Evolutionary conservation across 805 yeast species (phyloP), one percentile per base, ranked within the genome.

Genomic region (Metschnikowia cerradonensis): DNA sequence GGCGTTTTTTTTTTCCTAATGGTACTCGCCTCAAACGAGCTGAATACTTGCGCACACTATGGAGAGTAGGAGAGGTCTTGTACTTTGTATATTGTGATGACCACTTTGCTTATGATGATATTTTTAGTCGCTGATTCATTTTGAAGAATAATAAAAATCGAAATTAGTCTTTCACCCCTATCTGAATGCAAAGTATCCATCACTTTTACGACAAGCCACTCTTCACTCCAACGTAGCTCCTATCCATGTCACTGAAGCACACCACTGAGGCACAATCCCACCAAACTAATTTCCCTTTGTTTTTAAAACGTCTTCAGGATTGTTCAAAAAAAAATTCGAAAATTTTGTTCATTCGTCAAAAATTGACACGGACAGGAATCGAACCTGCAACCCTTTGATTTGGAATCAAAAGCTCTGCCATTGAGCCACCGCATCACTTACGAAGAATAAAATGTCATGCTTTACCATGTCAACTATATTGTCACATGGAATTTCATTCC

Each of bases 121-220:
- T 30, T 22, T 48, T 49, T 46, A 45, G 33, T 49, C 48, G 53
- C 61, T 56, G 61, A 58, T 36, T 44, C 34, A 46, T 19, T 30
- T 45, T 58, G 60, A 57, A 53, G 60, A 57, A 38, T 52, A 49
- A 41, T 42, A 36, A 47, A 51, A 47, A 46, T 50, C 54, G 56
- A 57, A 57, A 57, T 50, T 59, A 59, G 62, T 59, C 62, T 59
- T 59, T 59, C 62, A 59, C 62, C 62, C 62, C 62, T 59, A 59
- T 59, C 62, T 59, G 62, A 59, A 54, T 19, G 58, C 57, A 51
- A 45, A 39, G 51, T 44, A 39, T 32, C 20, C 42, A 30, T 38
- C 41, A 14, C 54, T 44, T 45, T 39, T 19, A 35, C 38, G 37
- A 22, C 19, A n/a, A 35, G 37, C 22, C 20, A n/a, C 47, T 35